Evolutionary conservation across 2,329 filamentous ascomycete genomes (phyloP).

Genomic region (Aspergillus sp.): DNA sequence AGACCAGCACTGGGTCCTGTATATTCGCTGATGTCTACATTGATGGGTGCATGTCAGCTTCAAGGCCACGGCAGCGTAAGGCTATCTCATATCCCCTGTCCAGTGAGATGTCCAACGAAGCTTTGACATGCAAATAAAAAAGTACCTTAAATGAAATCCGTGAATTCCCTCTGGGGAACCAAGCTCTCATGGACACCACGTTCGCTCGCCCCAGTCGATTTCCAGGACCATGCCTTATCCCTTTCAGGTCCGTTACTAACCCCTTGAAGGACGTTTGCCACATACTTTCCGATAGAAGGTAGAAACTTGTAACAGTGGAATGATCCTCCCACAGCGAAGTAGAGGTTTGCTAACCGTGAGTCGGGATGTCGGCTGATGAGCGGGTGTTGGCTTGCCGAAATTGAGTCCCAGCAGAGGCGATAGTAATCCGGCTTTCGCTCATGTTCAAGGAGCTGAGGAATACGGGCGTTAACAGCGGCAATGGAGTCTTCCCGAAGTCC

Average conservation of each 20-base stretch:
- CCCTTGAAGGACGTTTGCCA: conserved; percentile 38
- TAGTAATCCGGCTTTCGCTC: conserved; percentile 41
- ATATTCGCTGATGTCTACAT: too few species aligned
- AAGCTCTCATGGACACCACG: conserved; percentile 29
- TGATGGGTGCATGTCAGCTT: too few species aligned
- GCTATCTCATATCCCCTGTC: too few species aligned
- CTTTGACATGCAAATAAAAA: too few species aligned
- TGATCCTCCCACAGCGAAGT: conserved; percentile 58
- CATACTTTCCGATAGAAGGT: conserved; percentile 61
- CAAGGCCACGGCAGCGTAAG: too few species aligned
- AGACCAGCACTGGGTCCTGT: too few species aligned
- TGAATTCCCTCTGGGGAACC: conserved; percentile 26
- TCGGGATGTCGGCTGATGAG: conserved; percentile 57
- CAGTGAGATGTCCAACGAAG: too few species aligned
- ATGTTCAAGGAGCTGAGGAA: conserved; percentile 30
- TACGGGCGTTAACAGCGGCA: conserved; percentile 22
- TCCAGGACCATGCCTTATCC: conserved; percentile 26
- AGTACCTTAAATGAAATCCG: conserved; percentile 13
- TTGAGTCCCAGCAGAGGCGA: conserved; percentile 59
- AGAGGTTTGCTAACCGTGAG: conserved; percentile 52
- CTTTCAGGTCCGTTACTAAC: conserved; percentile 44
- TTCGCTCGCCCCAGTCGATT: conserved; percentile 11
- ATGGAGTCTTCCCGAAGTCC: conserved; percentile 46
- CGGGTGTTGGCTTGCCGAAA: conserved; percentile 63
- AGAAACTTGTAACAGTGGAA: conserved; percentile 58